Base-by-base conservation (phyloP, 345 rosid genomes). In the Gossypium ekmanianum region DNA sequence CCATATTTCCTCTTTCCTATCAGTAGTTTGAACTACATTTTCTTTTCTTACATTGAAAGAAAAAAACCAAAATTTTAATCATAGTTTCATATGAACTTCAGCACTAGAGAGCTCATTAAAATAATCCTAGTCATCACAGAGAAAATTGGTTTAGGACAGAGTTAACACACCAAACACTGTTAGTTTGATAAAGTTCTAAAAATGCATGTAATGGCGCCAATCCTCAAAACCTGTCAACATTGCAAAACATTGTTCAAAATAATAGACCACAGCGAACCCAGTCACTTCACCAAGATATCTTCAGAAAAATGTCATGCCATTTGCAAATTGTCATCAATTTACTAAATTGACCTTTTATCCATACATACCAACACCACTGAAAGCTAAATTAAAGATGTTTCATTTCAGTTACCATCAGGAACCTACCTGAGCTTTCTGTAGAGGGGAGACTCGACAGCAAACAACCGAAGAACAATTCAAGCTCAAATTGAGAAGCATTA, bases 371-470 rank as follows among this genome's bases (percentile, higher is more conserved):
- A 59, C 63, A 44, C 26, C 54, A 63, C 18, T 22, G 17, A 65
- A 48, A 48, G 61, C 65, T 27, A 51, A 77, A 71, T 27, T 44
- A 65, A 82, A 17, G 64, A 43, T 48, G n/a, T 18, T 39, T 71
- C 11, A 74, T 55, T 44, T 1, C 2, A 65, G 63, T 52, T 56
- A 27, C 74, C 68, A 64, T 11, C 16, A 72, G 56, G 61, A 64
- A 79, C 75, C 75, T 73, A 96, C 99, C 97, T 96, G 99, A 68
- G 99, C 99, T 84, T 96, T 96, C 87, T 96, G 99, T 71, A 96
- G 80, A 51, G 99, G 99, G 79, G 99, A 96, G 79, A 96, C 99
- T 71, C 99, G 93, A 75, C 99, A 96, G 85, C 99, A 96, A 79
- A 93, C 97, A 73, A 96, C 99, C 68, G 99, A 91, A 79, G 84